Conservation (phyloP, 768 basidiomycete genomes). For the Postia placenta region DNA sequence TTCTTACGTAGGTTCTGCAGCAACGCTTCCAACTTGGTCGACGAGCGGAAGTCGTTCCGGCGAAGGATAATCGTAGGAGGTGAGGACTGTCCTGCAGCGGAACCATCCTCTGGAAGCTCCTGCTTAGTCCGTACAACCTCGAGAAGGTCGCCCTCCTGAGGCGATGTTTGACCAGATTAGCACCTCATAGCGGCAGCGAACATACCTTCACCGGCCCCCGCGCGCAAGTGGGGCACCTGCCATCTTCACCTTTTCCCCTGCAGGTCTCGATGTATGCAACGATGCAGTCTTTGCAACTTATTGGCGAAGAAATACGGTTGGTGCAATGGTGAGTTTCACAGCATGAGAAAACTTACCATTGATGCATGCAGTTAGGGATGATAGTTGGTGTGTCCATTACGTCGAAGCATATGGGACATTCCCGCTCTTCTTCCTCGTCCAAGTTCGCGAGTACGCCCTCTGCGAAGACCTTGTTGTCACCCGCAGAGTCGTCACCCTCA, state of each 20-base stretch:
- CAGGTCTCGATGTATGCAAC: conserved; percentile 63
- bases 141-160: conserved; percentile 52
- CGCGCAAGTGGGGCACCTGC: conserved; percentile 76
- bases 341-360: conserved; percentile 43
- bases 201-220: conserved; percentile 55
- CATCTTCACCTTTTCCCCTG: conserved; percentile 62
- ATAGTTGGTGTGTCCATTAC: conserved; percentile 65
- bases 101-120: conserved; percentile 9
- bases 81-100: conserved; percentile 21
- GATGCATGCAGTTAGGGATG: conserved; percentile 72
- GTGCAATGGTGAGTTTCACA: not conserved
- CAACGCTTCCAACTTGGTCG: conserved; percentile 87
- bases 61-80: conserved; percentile 50
- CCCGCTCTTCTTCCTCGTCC: conserved; percentile 37
- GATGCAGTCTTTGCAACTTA: conserved; percentile 95
- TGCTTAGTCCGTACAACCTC: conserved; percentile 50
- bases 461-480: conserved; percentile 41
- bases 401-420: conserved; percentile 82
- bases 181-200: not conserved
- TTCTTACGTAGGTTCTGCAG: conserved; percentile 60
- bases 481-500: conserved; percentile 26
- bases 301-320: too few species aligned
- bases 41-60: conserved; percentile 81
- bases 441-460: conserved; percentile 62
- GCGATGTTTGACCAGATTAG: not conserved